These are phyloP conservation scores for Xylaria sp. DNA, from an alignment of 2,329 filamentous ascomycete genomes.

Conservation along the genomic window DNA sequence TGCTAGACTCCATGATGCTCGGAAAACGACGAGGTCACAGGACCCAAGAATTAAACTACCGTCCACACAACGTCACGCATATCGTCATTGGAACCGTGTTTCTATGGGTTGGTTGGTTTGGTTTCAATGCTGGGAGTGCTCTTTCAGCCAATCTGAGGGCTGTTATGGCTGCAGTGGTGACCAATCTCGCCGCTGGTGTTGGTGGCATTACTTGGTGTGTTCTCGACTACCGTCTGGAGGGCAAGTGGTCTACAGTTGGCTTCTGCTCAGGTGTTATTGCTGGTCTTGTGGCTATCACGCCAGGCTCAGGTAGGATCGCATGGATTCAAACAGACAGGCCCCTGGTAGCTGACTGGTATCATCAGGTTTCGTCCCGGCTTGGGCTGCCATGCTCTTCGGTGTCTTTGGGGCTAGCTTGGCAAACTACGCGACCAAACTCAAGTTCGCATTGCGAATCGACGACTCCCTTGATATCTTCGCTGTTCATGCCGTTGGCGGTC, in stretches of 20 bases:
- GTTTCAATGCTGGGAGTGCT: constrained; percentile 86
- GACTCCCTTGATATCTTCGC: constrained; percentile 87
- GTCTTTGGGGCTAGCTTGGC: constrained; percentile 69
- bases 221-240: constrained; percentile 80
- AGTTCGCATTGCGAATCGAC: constrained; percentile 75
- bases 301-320: constrained; percentile 60
- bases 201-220: constrained; percentile 87
- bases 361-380: constrained; percentile 67
- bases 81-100: constrained; percentile 91
- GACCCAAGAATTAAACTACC: constrained; percentile 83
- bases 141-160: constrained; percentile 76
- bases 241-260: constrained; percentile 88
- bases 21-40: constrained; percentile 80
- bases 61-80: constrained; percentile 87
- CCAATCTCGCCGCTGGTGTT: constrained; percentile 76
- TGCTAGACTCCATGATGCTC: constrained; percentile 71
- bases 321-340: not conserved
- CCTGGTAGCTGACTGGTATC: constrained; percentile 7
- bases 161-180: constrained; percentile 80
- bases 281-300: constrained; percentile 82
- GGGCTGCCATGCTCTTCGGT: constrained; percentile 77
- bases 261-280: constrained; percentile 90
- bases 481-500: constrained; percentile 70
- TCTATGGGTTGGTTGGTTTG: constrained; percentile 93
- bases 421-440: constrained; percentile 89